Percentiles rank a stretch among this genome's conserved stretches.
phyloP scores from a whole-genome alignment of 73 alveolate species.

The Uronychia binucleata region DNA sequence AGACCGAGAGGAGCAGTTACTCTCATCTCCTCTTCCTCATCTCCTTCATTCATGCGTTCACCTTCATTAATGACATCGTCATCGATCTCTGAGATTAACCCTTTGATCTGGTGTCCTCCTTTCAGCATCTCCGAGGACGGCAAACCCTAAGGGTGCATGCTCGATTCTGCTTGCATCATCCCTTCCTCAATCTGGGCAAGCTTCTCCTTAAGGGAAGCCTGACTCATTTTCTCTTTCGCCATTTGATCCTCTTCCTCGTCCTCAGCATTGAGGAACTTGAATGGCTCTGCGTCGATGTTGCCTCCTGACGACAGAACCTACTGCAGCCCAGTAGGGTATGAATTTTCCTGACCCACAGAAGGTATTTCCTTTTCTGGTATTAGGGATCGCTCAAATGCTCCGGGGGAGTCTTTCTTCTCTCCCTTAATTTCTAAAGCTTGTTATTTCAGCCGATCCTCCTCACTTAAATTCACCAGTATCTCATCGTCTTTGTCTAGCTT shows the following conservation, averaged over 20 bases:
- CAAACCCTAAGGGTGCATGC: too few relatives aligned
- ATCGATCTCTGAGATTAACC: too few relatives aligned
- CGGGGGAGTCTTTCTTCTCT: neutral
- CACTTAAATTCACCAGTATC: neutral
- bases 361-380: neutral
- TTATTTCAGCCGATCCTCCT: neutral
- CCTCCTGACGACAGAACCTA: conserved; percentile 1
- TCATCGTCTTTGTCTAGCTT: neutral
- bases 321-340: neutral
- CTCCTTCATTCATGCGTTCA: neutral
- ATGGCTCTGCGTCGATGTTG: conserved; percentile 53
- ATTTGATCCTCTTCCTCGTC: neutral
- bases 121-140: too few relatives aligned
- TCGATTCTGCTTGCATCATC: too few relatives aligned
- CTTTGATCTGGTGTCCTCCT: too few relatives aligned
- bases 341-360: neutral
- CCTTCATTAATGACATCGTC: too few relatives aligned
- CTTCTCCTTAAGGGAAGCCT: too few relatives aligned
- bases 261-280: conserved; percentile 14
- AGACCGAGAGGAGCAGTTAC: neutral
- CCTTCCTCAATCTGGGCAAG: too few relatives aligned
- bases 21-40: neutral
- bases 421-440: neutral
- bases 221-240: neutral
- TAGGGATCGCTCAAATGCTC: neutral